Evolutionary conservation across 202 grass and related monocot genomes (phyloP).

Genomic region (Dendrocalamus latiflorus): DNA sequence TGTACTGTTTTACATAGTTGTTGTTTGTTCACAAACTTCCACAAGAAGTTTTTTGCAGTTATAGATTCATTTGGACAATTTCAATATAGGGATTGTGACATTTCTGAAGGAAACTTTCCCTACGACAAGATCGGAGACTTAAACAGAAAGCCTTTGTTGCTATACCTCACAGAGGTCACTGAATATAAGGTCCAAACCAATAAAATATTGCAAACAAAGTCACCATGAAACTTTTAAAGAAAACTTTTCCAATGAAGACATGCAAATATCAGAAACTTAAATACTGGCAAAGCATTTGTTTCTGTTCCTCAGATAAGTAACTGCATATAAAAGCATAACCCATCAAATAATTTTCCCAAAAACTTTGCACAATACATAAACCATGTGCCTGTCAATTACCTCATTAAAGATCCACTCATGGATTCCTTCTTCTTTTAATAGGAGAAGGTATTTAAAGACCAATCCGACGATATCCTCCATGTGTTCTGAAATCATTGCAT

Average conservation of each 20-base stretch:
- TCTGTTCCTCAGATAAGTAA: not conserved
- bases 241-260: not conserved
- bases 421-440: slow-evolving; percentile 66
- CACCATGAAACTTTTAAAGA: not conserved
- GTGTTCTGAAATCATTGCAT: slow-evolving; percentile 55
- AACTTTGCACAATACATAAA: not conserved
- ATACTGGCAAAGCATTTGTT: not conserved
- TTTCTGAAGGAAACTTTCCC: not conserved
- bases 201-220: not conserved
- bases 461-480: slow-evolving; percentile 81
- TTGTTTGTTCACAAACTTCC: not conserved
- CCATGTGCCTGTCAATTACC: slow-evolving; percentile 34
- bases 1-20: not conserved
- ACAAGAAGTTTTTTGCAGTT: not conserved
- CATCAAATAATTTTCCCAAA: not conserved
- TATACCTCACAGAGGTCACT: not conserved
- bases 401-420: slow-evolving; percentile 91
- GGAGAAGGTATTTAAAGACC: slow-evolving; percentile 68
- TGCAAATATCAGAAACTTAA: not conserved
- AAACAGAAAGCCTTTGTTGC: not conserved
- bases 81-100: not conserved
- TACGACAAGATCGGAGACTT: not conserved
- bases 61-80: not conserved
- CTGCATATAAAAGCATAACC: not conserved
- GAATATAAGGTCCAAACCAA: too few relatives aligned